Evolutionary conservation across 1,284 basidiomycete genomes (phyloP).

Genomic region (Xerocomus tenax): DNA sequence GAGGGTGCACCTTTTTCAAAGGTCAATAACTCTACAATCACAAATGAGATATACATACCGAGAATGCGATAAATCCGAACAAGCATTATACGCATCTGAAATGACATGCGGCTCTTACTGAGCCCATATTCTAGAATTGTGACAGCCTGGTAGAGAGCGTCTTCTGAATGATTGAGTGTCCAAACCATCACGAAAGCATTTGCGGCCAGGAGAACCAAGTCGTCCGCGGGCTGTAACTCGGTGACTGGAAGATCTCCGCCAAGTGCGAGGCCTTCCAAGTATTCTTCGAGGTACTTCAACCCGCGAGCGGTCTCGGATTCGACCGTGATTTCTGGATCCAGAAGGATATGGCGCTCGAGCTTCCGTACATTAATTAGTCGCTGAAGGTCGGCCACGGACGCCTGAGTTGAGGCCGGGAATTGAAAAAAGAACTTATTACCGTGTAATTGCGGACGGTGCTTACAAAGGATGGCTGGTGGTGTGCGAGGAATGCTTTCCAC

Average conservation of each 20-base stretch:
- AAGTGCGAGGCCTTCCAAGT: conserved; percentile 56
- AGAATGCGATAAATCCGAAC: conserved; percentile 72
- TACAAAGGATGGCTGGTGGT: conserved; percentile 43
- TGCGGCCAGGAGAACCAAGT: conserved; percentile 67
- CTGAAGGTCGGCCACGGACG: conserved; percentile 42
- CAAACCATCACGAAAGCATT: conserved; percentile 63
- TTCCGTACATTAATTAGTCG: conserved; percentile 66
- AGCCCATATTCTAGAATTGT: conserved; percentile 65
- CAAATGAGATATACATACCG: conserved; percentile 36
- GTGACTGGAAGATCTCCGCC: conserved; percentile 61
- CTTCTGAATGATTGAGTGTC: conserved; percentile 45
- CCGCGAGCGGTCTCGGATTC: conserved; percentile 51
- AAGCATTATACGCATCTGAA: conserved; percentile 64
- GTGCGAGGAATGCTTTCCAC: conserved; percentile 53
- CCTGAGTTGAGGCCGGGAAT: conserved; percentile 30
- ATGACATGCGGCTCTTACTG: conserved; percentile 67
- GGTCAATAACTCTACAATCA: conserved; percentile 2
- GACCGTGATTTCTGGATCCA: conserved; percentile 40
- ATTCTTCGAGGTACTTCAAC: conserved; percentile 48
- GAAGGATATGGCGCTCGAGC: conserved; percentile 53
- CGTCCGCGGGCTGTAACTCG: conserved; percentile 83
- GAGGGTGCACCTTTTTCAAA: conserved; percentile 51
- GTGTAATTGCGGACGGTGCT: conserved; percentile 23
- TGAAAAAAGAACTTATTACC: conserved; percentile 13
- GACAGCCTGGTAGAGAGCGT: conserved; percentile 55